These are phyloP conservation scores for Chlamydomonas eustigma DNA, from an alignment of 139 green algal genomes.

Conservation along the genomic window DNA sequence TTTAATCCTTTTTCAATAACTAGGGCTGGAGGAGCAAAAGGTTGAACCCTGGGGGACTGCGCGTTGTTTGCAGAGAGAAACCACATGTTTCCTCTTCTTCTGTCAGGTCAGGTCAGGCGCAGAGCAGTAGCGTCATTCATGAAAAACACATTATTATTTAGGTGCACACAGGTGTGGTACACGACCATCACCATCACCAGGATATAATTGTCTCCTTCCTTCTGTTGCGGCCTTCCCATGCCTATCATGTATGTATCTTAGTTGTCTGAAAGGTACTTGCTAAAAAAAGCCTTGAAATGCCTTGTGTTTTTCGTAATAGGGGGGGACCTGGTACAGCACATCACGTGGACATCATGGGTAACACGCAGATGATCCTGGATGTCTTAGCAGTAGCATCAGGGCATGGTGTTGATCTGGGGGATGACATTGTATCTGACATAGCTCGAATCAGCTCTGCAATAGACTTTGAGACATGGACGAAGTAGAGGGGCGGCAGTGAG, in stretches of 20 bases:
- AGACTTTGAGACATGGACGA: conserved; percentile 29
- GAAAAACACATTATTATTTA: too few relatives aligned
- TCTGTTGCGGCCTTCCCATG: too few relatives aligned
- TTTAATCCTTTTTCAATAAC: conserved; percentile 27
- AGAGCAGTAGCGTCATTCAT: too few relatives aligned
- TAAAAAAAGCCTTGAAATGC: too few relatives aligned
- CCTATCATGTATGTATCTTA: too few relatives aligned
- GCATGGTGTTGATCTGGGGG: conserved; percentile 39
- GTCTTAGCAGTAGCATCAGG: conserved; percentile 53
- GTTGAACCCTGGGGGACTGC: conserved; percentile 59
- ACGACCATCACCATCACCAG: too few relatives aligned
- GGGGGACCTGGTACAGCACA: conserved; percentile 37
- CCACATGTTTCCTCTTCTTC: background rate
- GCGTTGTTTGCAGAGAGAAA: conserved; percentile 33
- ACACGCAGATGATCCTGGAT: conserved; percentile 57
- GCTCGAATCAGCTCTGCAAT: conserved; percentile 36
- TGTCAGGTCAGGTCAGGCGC: too few relatives aligned
- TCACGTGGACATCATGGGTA: conserved; percentile 70
- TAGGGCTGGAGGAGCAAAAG: conserved; percentile 38
- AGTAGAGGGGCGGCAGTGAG: too few relatives aligned
- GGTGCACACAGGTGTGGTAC: too few relatives aligned
- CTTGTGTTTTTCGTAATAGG: too few relatives aligned
- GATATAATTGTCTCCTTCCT: too few relatives aligned
- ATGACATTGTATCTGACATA: conserved; percentile 51
- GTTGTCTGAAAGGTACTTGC: too few relatives aligned